Conservation (phyloP, 495 filamentous ascomycete genomes). For the Aspergillus homomorphus region DNA sequence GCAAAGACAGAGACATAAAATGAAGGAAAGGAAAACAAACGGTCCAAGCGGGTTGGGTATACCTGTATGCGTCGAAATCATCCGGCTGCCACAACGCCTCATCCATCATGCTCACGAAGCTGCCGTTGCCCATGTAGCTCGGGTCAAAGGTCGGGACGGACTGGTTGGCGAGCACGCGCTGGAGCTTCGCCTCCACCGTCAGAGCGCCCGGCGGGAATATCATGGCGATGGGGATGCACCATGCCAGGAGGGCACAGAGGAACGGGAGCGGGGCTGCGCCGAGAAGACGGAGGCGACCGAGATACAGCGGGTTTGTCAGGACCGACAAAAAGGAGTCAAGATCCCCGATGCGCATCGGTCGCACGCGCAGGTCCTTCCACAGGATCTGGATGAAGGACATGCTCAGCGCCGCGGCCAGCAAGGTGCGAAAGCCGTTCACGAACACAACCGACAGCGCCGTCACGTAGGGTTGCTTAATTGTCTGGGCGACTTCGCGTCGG, state of each 20-base stretch:
- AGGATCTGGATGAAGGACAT: constrained; percentile 14
- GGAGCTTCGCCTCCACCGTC: constrained; percentile 8
- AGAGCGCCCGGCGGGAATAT: constrained; percentile 12
- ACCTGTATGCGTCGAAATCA: constrained; percentile 14
- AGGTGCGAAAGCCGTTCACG: constrained; percentile 13
- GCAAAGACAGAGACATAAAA: no score
- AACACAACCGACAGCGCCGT: constrained; percentile 12
- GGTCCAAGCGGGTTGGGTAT: no score
- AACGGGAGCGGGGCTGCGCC: constrained; percentile 7
- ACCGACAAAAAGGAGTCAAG: constrained; percentile 11
- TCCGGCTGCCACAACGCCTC: constrained; percentile 11
- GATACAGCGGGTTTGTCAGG: constrained; percentile 8
- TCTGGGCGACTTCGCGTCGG: constrained; percentile 3
- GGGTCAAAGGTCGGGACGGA: constrained; percentile 8
- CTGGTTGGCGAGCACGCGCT: not conserved
- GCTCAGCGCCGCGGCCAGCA: constrained; percentile 10
- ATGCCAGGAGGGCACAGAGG: constrained; percentile 11
- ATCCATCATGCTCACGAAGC: constrained; percentile 8
- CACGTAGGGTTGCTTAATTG: constrained; percentile 11
- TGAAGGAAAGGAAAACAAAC: no score
- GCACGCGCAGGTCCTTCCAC: constrained; percentile 10
- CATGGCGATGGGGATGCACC: constrained; percentile 15
- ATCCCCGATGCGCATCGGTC: constrained; percentile 7
- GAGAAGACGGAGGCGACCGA: constrained; percentile 7
- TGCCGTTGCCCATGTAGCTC: constrained; percentile 5